Base-by-base conservation (phyloP, 2,329 filamentous ascomycete genomes). In the Neonectria ditissima region DNA sequence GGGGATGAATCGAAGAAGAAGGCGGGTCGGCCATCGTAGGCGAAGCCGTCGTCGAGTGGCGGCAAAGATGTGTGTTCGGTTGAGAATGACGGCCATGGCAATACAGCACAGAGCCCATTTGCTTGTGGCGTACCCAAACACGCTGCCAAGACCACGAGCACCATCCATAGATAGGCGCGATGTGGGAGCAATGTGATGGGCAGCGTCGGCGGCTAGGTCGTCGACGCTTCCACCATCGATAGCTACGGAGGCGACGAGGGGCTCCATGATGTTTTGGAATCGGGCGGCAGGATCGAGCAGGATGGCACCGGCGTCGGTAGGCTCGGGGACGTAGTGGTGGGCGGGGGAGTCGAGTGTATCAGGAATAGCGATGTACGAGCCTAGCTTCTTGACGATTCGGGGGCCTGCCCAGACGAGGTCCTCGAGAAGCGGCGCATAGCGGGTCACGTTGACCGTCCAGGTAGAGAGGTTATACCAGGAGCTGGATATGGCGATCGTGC, bases 81-180 rank as follows among this genome's bases (percentile, higher is more conserved):
- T 98, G 24, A 98, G 83, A 62, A 97, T 81, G 62, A 98, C 87
- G 22, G 93, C 93, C 84, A 95, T 92, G 39, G 90, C 88, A 71
- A 98, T 90, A 72, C 94, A 97, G 55, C 91, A 90, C 62, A 98
- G 82, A 1, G 95, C 94, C 96, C 96, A 98, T 78, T 92, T 92
- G 78, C 93, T 97, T 1, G 92, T 97, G 45, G 94, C 85, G 79
- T 98, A 99, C 72, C 89, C 92, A 79, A 98, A 94, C 62, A 98
- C 89, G 65, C 92, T 94, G 47, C 93, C 92, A 45, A 97, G 84
- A 45, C 92, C 93, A 74, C 90, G 88, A 2, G 84, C 82, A 24
- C 87, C 81, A 69, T 90, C 88, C 67, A 88, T 76, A 6, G 87
- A 84, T 65, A 90, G 82, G 32, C 81, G 81, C 7, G 84, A 82